Conservation (phyloP, 1,284 basidiomycete genomes). For the Amylostereum chailletii region DNA sequence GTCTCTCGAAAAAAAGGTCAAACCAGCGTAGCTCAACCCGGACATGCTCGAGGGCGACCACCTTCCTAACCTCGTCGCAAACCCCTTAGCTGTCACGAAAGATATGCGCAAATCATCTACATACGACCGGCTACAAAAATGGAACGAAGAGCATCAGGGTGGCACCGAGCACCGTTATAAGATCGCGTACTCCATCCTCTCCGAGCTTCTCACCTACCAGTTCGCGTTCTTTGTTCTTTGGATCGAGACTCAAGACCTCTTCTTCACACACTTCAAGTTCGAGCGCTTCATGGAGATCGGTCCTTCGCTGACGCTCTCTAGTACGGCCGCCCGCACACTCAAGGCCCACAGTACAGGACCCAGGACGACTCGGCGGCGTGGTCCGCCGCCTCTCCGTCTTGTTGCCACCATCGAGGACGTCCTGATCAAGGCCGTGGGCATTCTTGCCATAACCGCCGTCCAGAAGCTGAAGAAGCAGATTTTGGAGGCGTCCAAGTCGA, state of each 20-base stretch:
- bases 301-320: conserved; percentile 91
- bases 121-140: conserved; percentile 91
- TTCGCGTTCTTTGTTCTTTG: conserved; percentile 94
- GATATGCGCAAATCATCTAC: conserved; percentile 93
- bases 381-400: no score
- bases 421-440: conserved; percentile 88
- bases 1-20: conserved; percentile 98
- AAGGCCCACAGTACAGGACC: conserved; percentile 62
- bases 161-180: conserved; percentile 78
- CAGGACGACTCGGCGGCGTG: no score
- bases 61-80: conserved; percentile 94
- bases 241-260: conserved; percentile 97
- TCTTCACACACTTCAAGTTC: conserved; percentile 86
- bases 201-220: conserved; percentile 95
- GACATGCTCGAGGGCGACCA: conserved; percentile 92
- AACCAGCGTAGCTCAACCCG: conserved; percentile 82
- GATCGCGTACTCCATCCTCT: conserved; percentile 91
- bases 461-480: conserved; percentile 98
- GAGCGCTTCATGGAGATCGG: conserved; percentile 95
- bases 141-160: conserved; percentile 91
- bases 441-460: conserved; percentile 84
- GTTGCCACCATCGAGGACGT: conserved; percentile 52
- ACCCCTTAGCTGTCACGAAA: conserved; percentile 86
- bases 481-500: conserved; percentile 86
- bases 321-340: conserved; percentile 92